Conservation (phyloP, 1,284 basidiomycete genomes). For the Cryptococcus sp. region DNA sequence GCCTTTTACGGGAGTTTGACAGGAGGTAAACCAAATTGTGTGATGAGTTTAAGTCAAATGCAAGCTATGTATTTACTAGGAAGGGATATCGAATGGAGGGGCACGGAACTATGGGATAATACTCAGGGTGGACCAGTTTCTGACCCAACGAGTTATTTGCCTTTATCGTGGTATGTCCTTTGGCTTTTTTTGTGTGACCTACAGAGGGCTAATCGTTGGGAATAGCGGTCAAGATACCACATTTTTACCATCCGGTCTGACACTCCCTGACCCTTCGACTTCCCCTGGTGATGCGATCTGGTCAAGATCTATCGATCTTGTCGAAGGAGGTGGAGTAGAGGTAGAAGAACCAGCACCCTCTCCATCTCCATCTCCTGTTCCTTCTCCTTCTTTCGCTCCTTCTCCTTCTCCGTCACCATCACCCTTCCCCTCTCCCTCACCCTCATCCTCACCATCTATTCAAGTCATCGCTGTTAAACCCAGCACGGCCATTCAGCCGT, state of each 20-base stretch:
- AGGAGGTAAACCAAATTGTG: conserved; percentile 15
- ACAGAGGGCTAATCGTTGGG: background rate
- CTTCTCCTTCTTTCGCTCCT: conserved; percentile 2
- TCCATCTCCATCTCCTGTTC: background rate
- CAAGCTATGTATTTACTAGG: conserved; percentile 31
- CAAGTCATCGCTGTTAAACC: too few relatives aligned
- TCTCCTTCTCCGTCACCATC: too few relatives aligned
- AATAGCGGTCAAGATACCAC: conserved; percentile 8
- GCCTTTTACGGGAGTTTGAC: conserved; percentile 22
- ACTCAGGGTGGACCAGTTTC: conserved; percentile 14
- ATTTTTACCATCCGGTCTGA: conserved; percentile 17
- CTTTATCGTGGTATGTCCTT: conserved; percentile 19
- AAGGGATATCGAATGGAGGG: conserved; percentile 20
- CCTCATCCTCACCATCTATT: too few relatives aligned
- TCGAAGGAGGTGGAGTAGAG: background rate
- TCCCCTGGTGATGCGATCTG: conserved; percentile 9
- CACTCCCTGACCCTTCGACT: conserved; percentile 16
- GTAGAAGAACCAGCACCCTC: background rate
- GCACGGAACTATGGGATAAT: conserved; percentile 20
- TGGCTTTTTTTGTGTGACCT: background rate
- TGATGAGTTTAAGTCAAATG: conserved; percentile 23
- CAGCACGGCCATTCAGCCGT: background rate
- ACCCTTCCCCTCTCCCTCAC: background rate
- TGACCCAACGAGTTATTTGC: conserved; percentile 15
- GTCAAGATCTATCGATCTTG: conserved; percentile 11